Conservation (phyloP, 371 early-diverging fungal species). For the Mucor indicus region DNA sequence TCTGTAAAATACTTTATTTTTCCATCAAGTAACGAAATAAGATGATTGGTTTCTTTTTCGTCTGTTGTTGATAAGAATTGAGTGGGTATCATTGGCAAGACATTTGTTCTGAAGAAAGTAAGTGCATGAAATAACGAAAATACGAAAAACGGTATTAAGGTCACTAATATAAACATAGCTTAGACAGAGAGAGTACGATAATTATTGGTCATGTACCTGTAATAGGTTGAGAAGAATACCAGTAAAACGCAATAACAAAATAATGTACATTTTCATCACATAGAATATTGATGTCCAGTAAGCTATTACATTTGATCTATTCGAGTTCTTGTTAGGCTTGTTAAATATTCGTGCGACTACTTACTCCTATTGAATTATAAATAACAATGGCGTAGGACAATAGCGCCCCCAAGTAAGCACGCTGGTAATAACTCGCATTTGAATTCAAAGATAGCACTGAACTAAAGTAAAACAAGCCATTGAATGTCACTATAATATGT, state of each 20-base stretch:
- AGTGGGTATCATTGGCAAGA: conserved; percentile 55
- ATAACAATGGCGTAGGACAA: conserved; percentile 80
- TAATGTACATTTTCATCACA: conserved; percentile 90
- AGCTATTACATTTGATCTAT: no score
- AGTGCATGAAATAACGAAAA: conserved; percentile 83
- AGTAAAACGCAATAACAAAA: conserved; percentile 75
- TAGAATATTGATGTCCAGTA: conserved; percentile 35
- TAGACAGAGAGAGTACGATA: no score
- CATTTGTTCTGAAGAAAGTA: conserved; percentile 62
- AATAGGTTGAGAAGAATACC: conserved; percentile 72
- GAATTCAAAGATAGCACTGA: conserved; percentile 37
- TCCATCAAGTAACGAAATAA: conserved; percentile 14
- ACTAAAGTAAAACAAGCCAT: conserved; percentile 33
- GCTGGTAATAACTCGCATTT: conserved; percentile 45
- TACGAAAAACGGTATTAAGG: conserved; percentile 75
- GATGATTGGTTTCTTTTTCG: conserved; percentile 21
- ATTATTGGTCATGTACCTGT: conserved; percentile 55
- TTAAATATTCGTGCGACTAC: neutral
- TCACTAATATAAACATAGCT: no score
- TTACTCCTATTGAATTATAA: conserved; percentile 79
- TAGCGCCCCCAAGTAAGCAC: conserved; percentile 71
- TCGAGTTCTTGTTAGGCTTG: no score
- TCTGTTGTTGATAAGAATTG: conserved; percentile 44
- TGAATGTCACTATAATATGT: conserved; percentile 33
- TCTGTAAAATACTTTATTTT: conserved; percentile 58